Evolutionary conservation across 2,329 filamentous ascomycete genomes (phyloP), one percentile per base, ranked within the genome.

Genomic region (Fusarium proliferatum): DNA sequence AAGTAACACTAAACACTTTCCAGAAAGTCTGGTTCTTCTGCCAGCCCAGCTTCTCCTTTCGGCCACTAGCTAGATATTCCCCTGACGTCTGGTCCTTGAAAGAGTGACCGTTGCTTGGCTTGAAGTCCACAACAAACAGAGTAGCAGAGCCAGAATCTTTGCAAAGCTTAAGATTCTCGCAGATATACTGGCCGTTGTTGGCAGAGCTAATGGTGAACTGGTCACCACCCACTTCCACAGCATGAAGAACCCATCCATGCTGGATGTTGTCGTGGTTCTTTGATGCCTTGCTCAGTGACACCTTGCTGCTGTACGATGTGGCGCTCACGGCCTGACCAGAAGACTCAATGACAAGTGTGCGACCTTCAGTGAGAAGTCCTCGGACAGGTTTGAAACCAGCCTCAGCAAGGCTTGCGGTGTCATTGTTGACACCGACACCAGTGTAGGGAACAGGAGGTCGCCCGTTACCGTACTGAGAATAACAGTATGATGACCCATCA

Each of bases 301-400:
- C 21, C 12, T n/a, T 36, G 9, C n/a, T 38, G 1, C 45, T 12
- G 1, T 48, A 34, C 0, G 28, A n/a, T 6, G 9, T 1, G 9
- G 36, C 26, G 1, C 53, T 63, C 1, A 63, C 11, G 12, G 61
- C 61, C 16, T 41, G 48, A 0, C 23, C 26, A 0, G 28, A 52
- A 9, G 45, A 5, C 12, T 67, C 62, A 3, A 67, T 3, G 0
- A 67, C 64, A 2, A 67, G 17, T 0, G 34, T 61, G 0, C 64
- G 64, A 0, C 64, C 64, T 1, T 67, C 64, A 0, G 64, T 67
- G 0, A 67, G 45, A 1, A 67, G 13, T n/a, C 64, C 64, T 1
- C 64, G 62, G 6, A 67, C 62, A 30, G 62, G 17, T 1, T 67
- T 67, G 9, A 46, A 67, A 0, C 64, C 64, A 6, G 58, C 51